Percentiles rank a stretch among this genome's conserved stretches.
phyloP scores from a whole-genome alignment of 2,329 filamentous ascomycete genomes.

The Ceratocystis colombiana region DNA sequence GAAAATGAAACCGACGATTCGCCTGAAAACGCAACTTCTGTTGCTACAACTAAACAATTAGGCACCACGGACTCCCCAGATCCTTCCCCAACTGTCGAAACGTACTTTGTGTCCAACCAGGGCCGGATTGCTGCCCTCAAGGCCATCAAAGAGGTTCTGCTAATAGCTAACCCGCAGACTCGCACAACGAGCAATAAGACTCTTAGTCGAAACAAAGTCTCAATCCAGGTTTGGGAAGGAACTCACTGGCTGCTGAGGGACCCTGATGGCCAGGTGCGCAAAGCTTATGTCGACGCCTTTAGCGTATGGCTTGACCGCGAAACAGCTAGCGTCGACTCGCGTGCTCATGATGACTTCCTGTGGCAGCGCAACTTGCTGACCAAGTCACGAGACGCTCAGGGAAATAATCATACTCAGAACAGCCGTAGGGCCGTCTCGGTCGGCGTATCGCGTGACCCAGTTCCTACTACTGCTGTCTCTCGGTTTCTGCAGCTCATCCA shows the following conservation, averaged over 20 bases:
- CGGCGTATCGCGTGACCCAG: slow-evolving; percentile 49
- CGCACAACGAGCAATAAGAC: slow-evolving; percentile 49
- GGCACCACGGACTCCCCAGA: slow-evolving; percentile 34
- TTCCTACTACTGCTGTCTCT: slow-evolving; percentile 36
- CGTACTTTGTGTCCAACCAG: slow-evolving; percentile 43
- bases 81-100: slow-evolving; percentile 39
- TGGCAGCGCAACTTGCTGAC: slow-evolving; percentile 38
- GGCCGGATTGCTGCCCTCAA: slow-evolving; percentile 59
- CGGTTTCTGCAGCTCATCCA: slow-evolving; percentile 75
- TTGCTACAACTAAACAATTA: slow-evolving; percentile 23
- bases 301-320: slow-evolving; percentile 78
- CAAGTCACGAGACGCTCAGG: slow-evolving; percentile 27
- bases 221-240: slow-evolving; percentile 85
- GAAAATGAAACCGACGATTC: slow-evolving; percentile 37
- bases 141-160: slow-evolving; percentile 70
- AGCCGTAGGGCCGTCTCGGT: slow-evolving; percentile 59
- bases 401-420: slow-evolving; percentile 28
- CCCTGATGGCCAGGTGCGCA: slow-evolving; percentile 63
- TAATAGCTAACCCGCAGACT: slow-evolving; percentile 63
- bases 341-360: slow-evolving; percentile 47
- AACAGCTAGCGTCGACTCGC: slow-evolving; percentile 56
- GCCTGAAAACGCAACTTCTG: slow-evolving; percentile 31
- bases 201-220: slow-evolving; percentile 63
- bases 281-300: slow-evolving; percentile 75
- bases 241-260: slow-evolving; percentile 88